phyloP scores from a whole-genome alignment of 2,329 filamentous ascomycete species.

The Aspergillus versicolor region DNA sequence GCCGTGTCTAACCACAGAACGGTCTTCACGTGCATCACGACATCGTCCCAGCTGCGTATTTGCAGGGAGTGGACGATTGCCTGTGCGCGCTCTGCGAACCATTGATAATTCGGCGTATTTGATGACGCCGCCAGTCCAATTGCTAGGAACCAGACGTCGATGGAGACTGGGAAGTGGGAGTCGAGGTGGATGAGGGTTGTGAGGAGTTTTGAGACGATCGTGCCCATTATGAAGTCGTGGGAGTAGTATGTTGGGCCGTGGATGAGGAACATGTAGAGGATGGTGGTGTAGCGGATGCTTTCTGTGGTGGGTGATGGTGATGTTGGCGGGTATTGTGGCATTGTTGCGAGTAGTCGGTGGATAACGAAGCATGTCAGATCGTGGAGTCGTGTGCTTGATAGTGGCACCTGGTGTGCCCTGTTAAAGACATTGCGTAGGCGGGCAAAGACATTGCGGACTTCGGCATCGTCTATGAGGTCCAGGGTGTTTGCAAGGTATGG shows the following conservation, averaged over 20 bases:
- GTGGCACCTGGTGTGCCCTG: constrained; percentile 22
- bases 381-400: constrained; percentile 49
- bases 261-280: constrained; percentile 54
- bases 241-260: constrained; percentile 60
- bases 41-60: constrained; percentile 13
- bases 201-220: constrained; percentile 35
- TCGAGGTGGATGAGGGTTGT: constrained; percentile 27
- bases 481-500: constrained; percentile 5
- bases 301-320: constrained; percentile 33
- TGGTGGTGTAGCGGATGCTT: constrained; percentile 48
- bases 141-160: constrained; percentile 46
- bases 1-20: constrained; percentile 24
- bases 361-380: constrained; percentile 57
- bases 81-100: constrained; percentile 19
- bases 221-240: constrained; percentile 44
- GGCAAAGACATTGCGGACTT: constrained; percentile 39
- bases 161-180: constrained; percentile 16
- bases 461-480: constrained; percentile 30
- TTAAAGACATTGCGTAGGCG: constrained; percentile 50
- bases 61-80: constrained; percentile 9
- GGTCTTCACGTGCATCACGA: constrained; percentile 12
- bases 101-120: constrained; percentile 17
- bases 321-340: constrained; percentile 1
- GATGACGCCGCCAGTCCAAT: constrained; percentile 40
- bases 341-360: constrained; percentile 45